phyloP scores from a whole-genome alignment of 164 flowering plant genomes.

The Litsea cubeba region DNA sequence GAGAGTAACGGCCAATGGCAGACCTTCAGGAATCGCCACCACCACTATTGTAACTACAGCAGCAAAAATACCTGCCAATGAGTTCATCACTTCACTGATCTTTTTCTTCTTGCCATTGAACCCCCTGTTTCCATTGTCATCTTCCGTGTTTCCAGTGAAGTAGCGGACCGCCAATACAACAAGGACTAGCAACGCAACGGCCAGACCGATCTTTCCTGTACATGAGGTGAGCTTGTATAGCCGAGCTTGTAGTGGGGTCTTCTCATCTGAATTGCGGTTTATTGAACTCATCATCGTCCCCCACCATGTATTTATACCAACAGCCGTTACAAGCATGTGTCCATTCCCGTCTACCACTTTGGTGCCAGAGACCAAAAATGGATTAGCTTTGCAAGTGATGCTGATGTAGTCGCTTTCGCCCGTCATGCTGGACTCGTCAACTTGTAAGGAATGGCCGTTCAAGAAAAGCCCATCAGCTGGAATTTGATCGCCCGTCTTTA shows the following conservation, averaged over 20 bases:
- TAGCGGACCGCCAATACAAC: constrained; percentile 27
- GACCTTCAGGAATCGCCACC: constrained; percentile 40
- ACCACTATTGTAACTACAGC: constrained; percentile 38
- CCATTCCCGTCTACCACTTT: constrained; percentile 45
- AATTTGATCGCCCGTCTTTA: constrained; percentile 46
- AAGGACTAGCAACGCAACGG: constrained; percentile 42
- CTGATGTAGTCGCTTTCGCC: constrained; percentile 38
- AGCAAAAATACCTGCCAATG: constrained; percentile 24
- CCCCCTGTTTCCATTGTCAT: constrained; percentile 42
- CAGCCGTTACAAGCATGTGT: constrained; percentile 44
- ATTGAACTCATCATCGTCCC: constrained; percentile 60
- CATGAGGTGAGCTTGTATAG: constrained; percentile 49
- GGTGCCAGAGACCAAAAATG: constrained; percentile 34
- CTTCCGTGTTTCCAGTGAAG: constrained; percentile 30
- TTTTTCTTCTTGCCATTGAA: constrained; percentile 26
- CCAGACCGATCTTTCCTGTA: constrained; percentile 46
- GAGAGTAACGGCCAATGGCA: constrained; percentile 33
- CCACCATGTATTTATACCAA: constrained; percentile 37
- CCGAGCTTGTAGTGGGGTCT: constrained; percentile 56
- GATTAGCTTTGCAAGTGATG: constrained; percentile 16
- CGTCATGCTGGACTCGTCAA: constrained; percentile 48
- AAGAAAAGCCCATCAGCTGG: constrained; percentile 54
- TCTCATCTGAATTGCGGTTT: constrained; percentile 29
- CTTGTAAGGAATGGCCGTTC: constrained; percentile 35
- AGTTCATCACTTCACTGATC: constrained; percentile 26